Conservation (phyloP, 345 rosid genomes). For the Ceriops zippeliana region DNA sequence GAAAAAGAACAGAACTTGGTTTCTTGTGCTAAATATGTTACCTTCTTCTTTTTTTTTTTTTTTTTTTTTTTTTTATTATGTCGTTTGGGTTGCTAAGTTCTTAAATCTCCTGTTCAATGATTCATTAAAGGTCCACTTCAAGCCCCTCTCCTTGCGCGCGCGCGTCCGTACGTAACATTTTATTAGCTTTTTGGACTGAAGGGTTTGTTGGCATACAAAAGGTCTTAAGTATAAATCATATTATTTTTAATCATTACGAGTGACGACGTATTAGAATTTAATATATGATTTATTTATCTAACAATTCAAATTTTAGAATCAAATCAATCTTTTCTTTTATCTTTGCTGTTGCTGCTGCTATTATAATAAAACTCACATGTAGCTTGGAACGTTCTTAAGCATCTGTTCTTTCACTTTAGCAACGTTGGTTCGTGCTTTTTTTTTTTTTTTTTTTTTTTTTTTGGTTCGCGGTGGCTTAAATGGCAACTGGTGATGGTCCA, state of each 20-base stretch:
- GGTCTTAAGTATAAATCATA: no score
- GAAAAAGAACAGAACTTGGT: conserved; percentile 38
- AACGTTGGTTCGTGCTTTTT: conserved; percentile 19
- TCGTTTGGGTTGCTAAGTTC: conserved; percentile 30
- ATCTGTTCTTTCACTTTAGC: conserved; percentile 37
- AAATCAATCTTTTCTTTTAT: conserved; percentile 27
- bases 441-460: conserved; percentile 4
- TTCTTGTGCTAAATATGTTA: conserved; percentile 41
- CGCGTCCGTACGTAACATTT: not conserved
- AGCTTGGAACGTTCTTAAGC: conserved; percentile 53
- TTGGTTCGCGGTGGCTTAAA: conserved; percentile 5
- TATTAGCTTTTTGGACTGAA: conserved; percentile 6
- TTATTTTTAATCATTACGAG: no score
- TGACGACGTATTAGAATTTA: no score
- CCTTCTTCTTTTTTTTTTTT: conserved; percentile 12
- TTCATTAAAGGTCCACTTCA: conserved; percentile 28
- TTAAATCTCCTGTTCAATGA: conserved; percentile 33
- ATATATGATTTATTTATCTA: no score
- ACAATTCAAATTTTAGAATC: not conserved
- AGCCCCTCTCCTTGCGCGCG: not conserved
- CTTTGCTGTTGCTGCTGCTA: conserved; percentile 18
- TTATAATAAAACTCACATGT: conserved; percentile 39
- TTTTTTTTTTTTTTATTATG: conserved; percentile 41
- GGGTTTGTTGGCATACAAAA: no score
- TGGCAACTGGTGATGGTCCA: conserved; percentile 27